Evolutionary conservation across 2,329 filamentous ascomycete species (phyloP), one percentile per base, ranked within the genome.

Genomic region (Didymella arachidicola): DNA sequence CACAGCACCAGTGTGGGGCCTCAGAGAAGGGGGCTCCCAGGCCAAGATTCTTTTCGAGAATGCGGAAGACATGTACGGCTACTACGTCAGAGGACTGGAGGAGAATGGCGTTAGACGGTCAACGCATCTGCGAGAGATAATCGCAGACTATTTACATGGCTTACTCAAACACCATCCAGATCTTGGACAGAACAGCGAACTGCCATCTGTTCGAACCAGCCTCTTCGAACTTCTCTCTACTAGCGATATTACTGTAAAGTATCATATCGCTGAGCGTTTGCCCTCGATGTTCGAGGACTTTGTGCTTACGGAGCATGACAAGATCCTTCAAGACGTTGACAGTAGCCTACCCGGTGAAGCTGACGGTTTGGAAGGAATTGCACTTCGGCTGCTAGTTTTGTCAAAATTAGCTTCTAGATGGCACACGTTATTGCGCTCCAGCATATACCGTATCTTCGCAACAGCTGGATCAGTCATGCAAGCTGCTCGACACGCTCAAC

Each of bases 381-480:
- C 92, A 0, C 85, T 96, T 63, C 88, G 95, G 6, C 79, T 98
- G 2, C 86, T 91, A 61, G 86, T 92, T 8, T 80, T 98, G 11
- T 86, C 90, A 1, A 87, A 87, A 54, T 80, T 99, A 57, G 95
- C 91, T 25, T 91, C 92, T 29, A 80, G 82, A 49, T 98, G 94
- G 91, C 88, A 92, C 59, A 96, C 93, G 0, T 82, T 98, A 19
- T 83, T 97, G 42, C 89, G 93, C 50, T 87, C 90, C 63, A 93
- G 92, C 64, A 90, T 96, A 18, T 99, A 97, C 74, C 90, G 95
- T 74, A 93, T 98, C 22, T 97, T 98, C 67, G 95, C 98, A 74
- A 92, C 90, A 0, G 91, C 93, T 1, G 92, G 90, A 1, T 87
- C 87, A 56, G 86, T 96, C 14, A 78, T 84, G 3, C 78, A 80